These are phyloP conservation scores for Lasiodiplodia sp. DNA, from an alignment of 2,329 filamentous ascomycete species.

Conservation along the genomic window DNA sequence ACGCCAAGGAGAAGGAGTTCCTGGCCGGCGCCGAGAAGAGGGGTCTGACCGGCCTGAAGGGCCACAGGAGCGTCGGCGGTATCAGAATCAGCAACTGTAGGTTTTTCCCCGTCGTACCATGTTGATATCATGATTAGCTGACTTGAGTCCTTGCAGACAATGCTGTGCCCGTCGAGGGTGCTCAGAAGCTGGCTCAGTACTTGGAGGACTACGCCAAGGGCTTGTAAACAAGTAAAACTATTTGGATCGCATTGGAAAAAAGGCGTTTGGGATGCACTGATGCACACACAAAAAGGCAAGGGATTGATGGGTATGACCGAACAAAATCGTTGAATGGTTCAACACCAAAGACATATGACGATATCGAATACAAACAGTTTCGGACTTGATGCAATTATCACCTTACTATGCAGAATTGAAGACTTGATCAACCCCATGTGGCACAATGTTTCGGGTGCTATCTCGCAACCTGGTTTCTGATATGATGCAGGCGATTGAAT, in stretches of 20 bases:
- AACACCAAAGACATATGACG: constrained; percentile 11
- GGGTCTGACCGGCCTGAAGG: constrained; percentile 82
- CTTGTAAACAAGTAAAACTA: constrained; percentile 31
- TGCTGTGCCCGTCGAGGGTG: constrained; percentile 72
- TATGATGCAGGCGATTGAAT: too few relatives aligned
- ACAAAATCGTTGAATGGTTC: constrained; percentile 5
- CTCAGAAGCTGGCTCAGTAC: constrained; percentile 71
- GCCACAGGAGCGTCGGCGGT: constrained; percentile 85
- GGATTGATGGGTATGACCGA: constrained; percentile 1
- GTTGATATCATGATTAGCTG: constrained; percentile 20
- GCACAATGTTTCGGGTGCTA: background rate
- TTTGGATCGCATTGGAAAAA: constrained; percentile 1
- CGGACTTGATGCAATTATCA: background rate
- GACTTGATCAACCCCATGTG: background rate
- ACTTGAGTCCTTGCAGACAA: constrained; percentile 64
- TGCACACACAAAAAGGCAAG: constrained; percentile 11
- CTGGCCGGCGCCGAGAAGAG: constrained; percentile 72
- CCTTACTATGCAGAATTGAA: background rate
- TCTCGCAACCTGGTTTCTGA: too few relatives aligned
- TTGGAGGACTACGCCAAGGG: constrained; percentile 65
- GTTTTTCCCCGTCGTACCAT: constrained; percentile 32
- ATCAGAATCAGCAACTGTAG: constrained; percentile 82
- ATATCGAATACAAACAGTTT: background rate
- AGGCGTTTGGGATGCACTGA: constrained; percentile 16
- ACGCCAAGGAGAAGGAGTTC: constrained; percentile 80